A percentile compares a stretch with the other conserved stretches of the same genome.
Evolutionary conservation across 176 grass and related monocot species (phyloP).

Genomic region (Phoenix dactylifera): DNA sequence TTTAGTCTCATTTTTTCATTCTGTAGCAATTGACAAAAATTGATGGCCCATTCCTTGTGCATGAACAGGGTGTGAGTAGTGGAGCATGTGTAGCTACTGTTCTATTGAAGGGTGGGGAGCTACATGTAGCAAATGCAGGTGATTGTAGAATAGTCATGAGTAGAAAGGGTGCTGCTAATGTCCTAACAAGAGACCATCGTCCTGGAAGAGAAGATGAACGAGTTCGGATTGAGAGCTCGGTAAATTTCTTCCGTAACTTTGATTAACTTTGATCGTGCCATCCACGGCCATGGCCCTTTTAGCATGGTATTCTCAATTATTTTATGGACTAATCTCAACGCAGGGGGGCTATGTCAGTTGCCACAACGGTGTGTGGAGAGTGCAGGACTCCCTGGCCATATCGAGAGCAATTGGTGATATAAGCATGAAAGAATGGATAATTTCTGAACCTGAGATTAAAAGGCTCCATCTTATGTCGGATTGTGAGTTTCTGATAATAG

Average conservation of each 20-base stretch:
- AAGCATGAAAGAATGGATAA: slow-evolving; percentile 64
- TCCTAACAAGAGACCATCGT: slow-evolving; percentile 55
- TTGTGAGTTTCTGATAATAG: slow-evolving; percentile 45
- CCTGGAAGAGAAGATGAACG: slow-evolving; percentile 44
- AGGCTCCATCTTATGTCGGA: slow-evolving; percentile 28
- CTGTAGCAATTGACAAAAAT: background rate
- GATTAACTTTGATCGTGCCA: too few species aligned
- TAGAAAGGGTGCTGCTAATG: slow-evolving; percentile 26
- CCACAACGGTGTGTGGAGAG: slow-evolving; percentile 48
- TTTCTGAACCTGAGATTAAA: slow-evolving; percentile 43
- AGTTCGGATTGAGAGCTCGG: slow-evolving; percentile 44
- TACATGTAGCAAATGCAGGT: slow-evolving; percentile 63
- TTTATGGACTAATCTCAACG: background rate
- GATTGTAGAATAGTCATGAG: slow-evolving; percentile 69
- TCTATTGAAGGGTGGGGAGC: slow-evolving; percentile 39
- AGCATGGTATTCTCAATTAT: background rate
- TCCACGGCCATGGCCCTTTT: too few species aligned
- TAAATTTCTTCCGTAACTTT: background rate
- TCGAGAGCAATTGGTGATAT: slow-evolving; percentile 69
- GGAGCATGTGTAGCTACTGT: slow-evolving; percentile 64
- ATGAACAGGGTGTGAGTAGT: slow-evolving; percentile 33
- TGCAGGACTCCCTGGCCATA: slow-evolving; percentile 71
- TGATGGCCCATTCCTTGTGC: background rate
- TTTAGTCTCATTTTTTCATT: too few species aligned
- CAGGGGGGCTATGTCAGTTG: slow-evolving; percentile 64